phyloP scores from a whole-genome alignment of 352 stramenopile species.

The Pythium insidiosum region DNA sequence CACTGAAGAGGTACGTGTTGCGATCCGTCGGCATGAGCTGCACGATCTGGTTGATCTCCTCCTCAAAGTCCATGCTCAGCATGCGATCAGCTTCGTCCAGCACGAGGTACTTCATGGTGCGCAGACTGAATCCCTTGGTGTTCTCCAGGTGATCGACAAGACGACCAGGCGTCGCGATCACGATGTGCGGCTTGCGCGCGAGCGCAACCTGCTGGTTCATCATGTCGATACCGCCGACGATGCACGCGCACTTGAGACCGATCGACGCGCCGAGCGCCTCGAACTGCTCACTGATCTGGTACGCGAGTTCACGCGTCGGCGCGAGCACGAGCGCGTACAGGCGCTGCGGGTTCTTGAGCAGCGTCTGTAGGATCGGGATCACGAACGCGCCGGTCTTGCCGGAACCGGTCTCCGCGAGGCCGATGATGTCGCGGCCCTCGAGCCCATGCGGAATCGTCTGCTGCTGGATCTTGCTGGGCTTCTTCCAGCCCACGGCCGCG shows the following conservation, averaged over 20 bases:
- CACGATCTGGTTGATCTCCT: conserved; percentile 99
- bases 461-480: conserved; percentile 94
- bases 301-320: conserved; percentile 92
- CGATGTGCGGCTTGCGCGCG: conserved; percentile 94
- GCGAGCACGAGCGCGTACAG: conserved; percentile 89
- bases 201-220: conserved; percentile 96
- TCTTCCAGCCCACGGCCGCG: conserved; percentile 87
- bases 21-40: conserved; percentile 91
- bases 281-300: conserved; percentile 95
- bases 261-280: conserved; percentile 88
- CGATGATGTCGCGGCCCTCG: conserved; percentile 95
- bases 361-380: conserved; percentile 89
- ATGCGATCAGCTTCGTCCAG: conserved; percentile 95
- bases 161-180: conserved; percentile 91
- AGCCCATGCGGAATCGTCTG: conserved; percentile 91
- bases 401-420: conserved; percentile 92
- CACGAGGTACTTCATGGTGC: conserved; percentile 87
- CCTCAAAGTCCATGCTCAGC: conserved; percentile 97
- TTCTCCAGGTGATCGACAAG: conserved; percentile 95
- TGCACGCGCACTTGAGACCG: conserved; percentile 87
- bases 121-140: conserved; percentile 93
- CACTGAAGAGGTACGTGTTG: conserved; percentile 97
- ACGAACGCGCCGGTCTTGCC: conserved; percentile 95
- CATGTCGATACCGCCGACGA: conserved; percentile 97
- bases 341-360: conserved; percentile 88